Evolutionary conservation across 2,329 filamentous ascomycete genomes (phyloP).

Genomic region (Paecilomyces niveus): DNA sequence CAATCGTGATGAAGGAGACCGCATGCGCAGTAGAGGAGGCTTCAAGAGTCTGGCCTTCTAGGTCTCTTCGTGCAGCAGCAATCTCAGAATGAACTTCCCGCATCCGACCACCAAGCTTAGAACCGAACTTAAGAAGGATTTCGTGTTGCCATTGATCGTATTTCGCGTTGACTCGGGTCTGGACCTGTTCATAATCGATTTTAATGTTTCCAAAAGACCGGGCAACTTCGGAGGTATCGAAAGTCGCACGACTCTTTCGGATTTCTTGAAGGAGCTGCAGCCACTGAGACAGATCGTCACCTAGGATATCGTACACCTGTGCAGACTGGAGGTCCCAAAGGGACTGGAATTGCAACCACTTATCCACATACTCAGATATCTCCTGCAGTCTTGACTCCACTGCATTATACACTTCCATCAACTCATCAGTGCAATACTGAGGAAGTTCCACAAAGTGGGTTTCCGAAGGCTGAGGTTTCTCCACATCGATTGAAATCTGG

Average conservation of each 20-base stretch:
- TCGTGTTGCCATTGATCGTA: conserved; percentile 99
- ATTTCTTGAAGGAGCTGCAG: conserved; percentile 95
- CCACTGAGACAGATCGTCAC: conserved; percentile 88
- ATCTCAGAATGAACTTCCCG: conserved; percentile 88
- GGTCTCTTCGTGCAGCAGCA: conserved; percentile 78
- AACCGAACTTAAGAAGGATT: conserved; percentile 86
- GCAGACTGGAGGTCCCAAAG: conserved; percentile 96
- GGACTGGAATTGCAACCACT: conserved; percentile 98
- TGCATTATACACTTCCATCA: conserved; percentile 72
- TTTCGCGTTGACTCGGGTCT: conserved; percentile 96
- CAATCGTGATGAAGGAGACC: conserved; percentile 96
- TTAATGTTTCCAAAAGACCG: conserved; percentile 88
- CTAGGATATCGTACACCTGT: conserved; percentile 85
- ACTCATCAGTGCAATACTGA: conserved; percentile 68
- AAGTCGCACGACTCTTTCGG: conserved; percentile 87
- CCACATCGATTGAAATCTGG: conserved; percentile 66
- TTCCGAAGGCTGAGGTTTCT: conserved; percentile 31
- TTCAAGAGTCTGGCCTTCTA: conserved; percentile 88
- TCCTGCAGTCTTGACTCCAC: conserved; percentile 76
- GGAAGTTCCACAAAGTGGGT: conserved; percentile 77
- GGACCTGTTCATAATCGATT: conserved; percentile 97
- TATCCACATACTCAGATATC: conserved; percentile 82
- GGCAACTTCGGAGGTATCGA: conserved; percentile 93
- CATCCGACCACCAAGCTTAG: conserved; percentile 81
- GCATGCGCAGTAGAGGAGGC: conserved; percentile 93